Evolutionary conservation across 768 basidiomycete genomes (phyloP).

Genomic region (Leccinum incarnatum): DNA sequence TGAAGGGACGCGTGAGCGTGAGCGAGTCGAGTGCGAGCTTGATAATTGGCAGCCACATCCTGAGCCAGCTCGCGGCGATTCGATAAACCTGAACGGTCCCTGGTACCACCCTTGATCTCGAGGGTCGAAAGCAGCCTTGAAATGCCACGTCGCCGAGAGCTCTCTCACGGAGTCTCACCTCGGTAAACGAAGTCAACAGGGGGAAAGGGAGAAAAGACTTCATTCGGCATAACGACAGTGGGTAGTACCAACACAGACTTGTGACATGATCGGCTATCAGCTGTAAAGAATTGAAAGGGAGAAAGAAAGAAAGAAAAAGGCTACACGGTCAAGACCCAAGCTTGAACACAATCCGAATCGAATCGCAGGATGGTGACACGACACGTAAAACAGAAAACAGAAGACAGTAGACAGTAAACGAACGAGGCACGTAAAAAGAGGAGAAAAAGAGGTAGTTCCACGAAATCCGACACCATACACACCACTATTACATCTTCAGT

Average conservation of each 20-base stretch:
- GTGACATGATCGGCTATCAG: background rate
- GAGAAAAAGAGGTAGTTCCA: background rate
- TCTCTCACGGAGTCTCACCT: background rate
- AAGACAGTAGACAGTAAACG: background rate
- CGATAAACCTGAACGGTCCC: too few species aligned
- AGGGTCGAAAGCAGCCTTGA: background rate
- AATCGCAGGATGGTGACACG: background rate
- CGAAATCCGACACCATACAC: background rate
- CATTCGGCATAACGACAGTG: background rate
- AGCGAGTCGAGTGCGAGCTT: too few species aligned
- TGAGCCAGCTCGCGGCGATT: too few species aligned
- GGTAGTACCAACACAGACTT: background rate
- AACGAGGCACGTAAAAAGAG: background rate
- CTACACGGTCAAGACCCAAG: background rate
- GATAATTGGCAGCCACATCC: too few species aligned
- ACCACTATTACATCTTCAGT: conserved; percentile 5
- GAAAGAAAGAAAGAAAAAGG: background rate
- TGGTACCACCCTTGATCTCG: background rate
- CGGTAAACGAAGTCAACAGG: background rate
- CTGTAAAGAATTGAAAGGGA: background rate
- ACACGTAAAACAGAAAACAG: background rate
- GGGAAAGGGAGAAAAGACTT: background rate
- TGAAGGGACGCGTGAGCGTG: too few species aligned
- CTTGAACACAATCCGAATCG: background rate
- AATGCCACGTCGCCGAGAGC: background rate